Percentiles rank a stretch among this genome's conserved stretches.
Conservation (phyloP, 2,329 filamentous ascomycete species). For the Malbranchea cinnamomea region DNA sequence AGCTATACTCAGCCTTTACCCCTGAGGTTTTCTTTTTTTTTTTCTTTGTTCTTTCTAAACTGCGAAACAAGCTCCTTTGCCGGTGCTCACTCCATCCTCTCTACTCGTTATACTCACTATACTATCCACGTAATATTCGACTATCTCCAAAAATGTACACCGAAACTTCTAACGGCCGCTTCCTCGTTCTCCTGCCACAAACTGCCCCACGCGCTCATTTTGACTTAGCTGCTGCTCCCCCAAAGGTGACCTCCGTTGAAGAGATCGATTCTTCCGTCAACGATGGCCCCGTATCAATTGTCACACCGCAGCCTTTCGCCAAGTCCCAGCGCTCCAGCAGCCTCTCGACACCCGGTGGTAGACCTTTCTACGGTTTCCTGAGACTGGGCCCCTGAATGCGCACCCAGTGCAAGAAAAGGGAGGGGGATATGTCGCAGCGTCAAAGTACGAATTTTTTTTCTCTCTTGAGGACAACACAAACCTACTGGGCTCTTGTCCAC, state of each 20-base stretch:
- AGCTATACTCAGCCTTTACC: no score
- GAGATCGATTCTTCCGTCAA: not conserved
- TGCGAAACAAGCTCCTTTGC: no score
- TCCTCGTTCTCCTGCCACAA: constrained; percentile 12
- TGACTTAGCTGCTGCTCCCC: constrained; percentile 1
- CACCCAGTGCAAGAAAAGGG: no score
- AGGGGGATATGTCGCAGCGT: no score
- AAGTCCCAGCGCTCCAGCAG: constrained; percentile 9
- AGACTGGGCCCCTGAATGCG: constrained; percentile 9
- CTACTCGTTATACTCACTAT: no score
- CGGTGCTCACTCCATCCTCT: no score
- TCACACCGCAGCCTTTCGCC: not conserved
- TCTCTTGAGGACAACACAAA: no score
- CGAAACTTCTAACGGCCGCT: constrained; percentile 10
- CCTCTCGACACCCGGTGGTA: constrained; percentile 5
- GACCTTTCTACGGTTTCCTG: constrained; percentile 8
- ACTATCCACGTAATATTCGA: not conserved
- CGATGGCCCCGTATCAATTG: not conserved
- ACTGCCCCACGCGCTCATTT: constrained; percentile 6
- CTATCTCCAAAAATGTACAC: constrained; percentile 10
- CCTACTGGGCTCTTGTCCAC: no score
- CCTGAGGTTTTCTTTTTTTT: no score
- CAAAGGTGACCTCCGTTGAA: constrained; percentile 1
- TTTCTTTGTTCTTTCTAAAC: no score
- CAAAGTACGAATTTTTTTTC: no score